A percentile compares a stretch with the other conserved stretches of the same genome.
These are phyloP conservation scores for Fraxinus excelsior DNA, from an alignment of 257 asterid species.

Conservation along the genomic window DNA sequence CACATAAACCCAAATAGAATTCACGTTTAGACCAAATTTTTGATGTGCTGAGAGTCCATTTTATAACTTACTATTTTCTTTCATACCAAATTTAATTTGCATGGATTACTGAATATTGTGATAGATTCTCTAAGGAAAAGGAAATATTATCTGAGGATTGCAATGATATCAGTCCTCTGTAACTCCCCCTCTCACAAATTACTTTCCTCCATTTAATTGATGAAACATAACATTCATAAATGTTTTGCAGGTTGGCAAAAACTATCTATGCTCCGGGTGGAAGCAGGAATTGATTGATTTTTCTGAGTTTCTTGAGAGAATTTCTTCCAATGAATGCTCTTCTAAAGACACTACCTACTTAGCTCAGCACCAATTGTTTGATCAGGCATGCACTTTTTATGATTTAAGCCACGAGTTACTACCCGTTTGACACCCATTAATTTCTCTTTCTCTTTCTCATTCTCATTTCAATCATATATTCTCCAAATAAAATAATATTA, in stretches of 20 bases:
- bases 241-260: constrained; percentile 56
- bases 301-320: constrained; percentile 87
- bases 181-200: not conserved
- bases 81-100: not conserved
- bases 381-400: constrained; percentile 56
- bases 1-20: not conserved
- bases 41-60: not conserved
- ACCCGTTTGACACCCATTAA: too few relatives aligned
- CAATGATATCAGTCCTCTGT: not conserved
- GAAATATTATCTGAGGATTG: not conserved
- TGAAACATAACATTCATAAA: not conserved
- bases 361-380: constrained; percentile 95
- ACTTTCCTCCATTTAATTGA: not conserved
- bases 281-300: constrained; percentile 85
- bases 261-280: constrained; percentile 64
- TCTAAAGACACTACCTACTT: constrained; percentile 59
- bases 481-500: too few relatives aligned
- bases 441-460: too few relatives aligned
- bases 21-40: not conserved
- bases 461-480: too few relatives aligned
- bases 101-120: not conserved
- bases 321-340: constrained; percentile 44
- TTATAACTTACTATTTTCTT: not conserved
- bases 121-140: not conserved
- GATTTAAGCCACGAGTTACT: not conserved